phyloP scores from a whole-genome alignment of 179 eudicot species.

The Beta lomatogona region DNA sequence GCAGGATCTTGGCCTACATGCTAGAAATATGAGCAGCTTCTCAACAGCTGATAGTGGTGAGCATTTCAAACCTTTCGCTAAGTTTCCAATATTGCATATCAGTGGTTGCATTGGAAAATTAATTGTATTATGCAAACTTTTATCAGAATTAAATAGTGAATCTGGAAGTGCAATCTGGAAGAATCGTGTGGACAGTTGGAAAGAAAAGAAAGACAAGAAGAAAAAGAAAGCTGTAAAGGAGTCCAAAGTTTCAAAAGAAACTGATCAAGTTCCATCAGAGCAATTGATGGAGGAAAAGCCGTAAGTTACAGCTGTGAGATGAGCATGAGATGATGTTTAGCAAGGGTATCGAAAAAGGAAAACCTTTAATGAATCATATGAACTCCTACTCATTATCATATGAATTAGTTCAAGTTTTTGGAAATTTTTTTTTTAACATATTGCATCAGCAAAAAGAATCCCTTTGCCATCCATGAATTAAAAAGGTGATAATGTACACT shows the following conservation, averaged over 20 bases:
- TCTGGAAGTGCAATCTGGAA: slow-evolving; percentile 94
- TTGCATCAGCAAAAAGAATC: background rate
- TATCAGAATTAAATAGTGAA: slow-evolving; percentile 64
- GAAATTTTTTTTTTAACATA: background rate
- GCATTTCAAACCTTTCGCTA: slow-evolving; percentile 20
- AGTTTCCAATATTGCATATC: background rate
- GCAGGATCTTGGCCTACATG: slow-evolving; percentile 80
- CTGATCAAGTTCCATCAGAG: slow-evolving; percentile 56
- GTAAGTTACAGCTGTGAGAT: slow-evolving; percentile 45
- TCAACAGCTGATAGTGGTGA: slow-evolving; percentile 93
- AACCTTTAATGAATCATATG: background rate
- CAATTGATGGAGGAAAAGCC: slow-evolving; percentile 78
- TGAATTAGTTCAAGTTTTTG: background rate
- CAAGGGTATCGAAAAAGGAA: background rate
- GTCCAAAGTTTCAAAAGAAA: slow-evolving; percentile 56
- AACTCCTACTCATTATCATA: background rate
- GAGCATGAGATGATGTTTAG: background rate
- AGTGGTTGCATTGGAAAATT: background rate
- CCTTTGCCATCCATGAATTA: background rate
- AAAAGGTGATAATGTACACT: background rate
- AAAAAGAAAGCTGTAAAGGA: slow-evolving; percentile 39
- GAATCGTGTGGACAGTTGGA: slow-evolving; percentile 94
- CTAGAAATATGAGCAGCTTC: slow-evolving; percentile 72
- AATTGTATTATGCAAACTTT: slow-evolving; percentile 3
- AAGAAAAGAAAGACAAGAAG: slow-evolving; percentile 84